Conservation (phyloP, 2,329 filamentous ascomycete species). For the Huntiella bhutanensis region DNA sequence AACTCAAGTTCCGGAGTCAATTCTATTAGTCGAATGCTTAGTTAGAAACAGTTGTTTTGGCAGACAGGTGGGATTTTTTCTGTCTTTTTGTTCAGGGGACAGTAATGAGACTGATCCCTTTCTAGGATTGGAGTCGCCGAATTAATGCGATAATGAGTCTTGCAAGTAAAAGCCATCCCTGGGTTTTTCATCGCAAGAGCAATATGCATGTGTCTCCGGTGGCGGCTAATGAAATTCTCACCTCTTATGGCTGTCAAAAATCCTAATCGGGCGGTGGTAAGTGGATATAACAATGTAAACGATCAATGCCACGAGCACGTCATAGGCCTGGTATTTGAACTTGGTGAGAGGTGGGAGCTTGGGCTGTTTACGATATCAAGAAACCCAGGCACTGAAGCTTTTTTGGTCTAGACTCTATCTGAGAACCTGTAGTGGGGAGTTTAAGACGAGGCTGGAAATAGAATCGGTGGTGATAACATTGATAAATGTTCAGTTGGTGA, state of each 20-base stretch:
- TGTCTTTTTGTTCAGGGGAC: too few species aligned
- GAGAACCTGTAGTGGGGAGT: not conserved
- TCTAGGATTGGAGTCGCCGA: not conserved
- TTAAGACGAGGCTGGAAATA: not conserved
- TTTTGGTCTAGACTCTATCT: not conserved
- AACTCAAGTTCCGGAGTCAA: not conserved
- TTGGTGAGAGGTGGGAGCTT: slow-evolving; percentile 4
- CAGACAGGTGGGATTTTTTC: too few species aligned
- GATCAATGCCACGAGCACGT: slow-evolving; percentile 11
- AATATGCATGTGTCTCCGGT: not conserved
- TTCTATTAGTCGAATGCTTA: too few species aligned
- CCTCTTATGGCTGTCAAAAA: too few species aligned
- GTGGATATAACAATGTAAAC: not conserved
- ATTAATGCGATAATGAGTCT: not conserved
- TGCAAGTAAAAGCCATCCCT: not conserved
- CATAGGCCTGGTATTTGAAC: slow-evolving; percentile 3
- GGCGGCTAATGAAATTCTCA: too few species aligned
- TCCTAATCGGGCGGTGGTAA: not conserved
- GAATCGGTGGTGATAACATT: not conserved
- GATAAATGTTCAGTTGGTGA: not conserved
- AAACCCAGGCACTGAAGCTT: not conserved
- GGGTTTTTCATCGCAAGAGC: not conserved
- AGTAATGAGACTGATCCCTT: not conserved
- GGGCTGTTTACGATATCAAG: not conserved
- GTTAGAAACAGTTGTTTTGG: too few species aligned